Base-by-base conservation (phyloP, 2,329 filamentous ascomycete genomes). In the Pyrenochaeta sp. region DNA sequence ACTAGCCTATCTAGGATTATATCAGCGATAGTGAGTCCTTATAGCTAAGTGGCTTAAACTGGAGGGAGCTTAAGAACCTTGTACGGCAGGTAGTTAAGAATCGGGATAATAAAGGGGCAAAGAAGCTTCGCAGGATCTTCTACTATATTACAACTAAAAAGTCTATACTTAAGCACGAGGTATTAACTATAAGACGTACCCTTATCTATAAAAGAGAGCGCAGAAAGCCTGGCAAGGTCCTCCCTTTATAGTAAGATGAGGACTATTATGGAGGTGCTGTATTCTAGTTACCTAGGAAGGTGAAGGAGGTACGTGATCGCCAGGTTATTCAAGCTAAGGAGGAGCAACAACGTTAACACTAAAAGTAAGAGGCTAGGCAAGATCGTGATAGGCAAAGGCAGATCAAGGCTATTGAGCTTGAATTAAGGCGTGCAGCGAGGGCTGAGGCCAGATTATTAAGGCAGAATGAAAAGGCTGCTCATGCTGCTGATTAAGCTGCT, bases 261-360 rank as follows among this genome's bases (percentile, higher is more conserved):
- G 40, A 49, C 15, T 47, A 53, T 32, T 30, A 51, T 9, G 43
- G 52, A 42, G 47, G 52, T 29, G 52, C 36, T 31, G 20, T 35
- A 18, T 40, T 51, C 45, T 49, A 33, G 44, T 51, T 43, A 21
- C 53, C 48, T 32, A 41, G 40, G 31, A 51, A 51, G 30, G 46
- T 49, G 12, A 29, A 23, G 27, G 41, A 45, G 27, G 45, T 40
- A 30, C 51, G 41, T 47, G 37, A 49, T 35, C 30, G 37, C 29
- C 23, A 44, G 31, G 30, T 18, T 6, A 15, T 7, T 14, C 18
- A 42, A 31, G 37, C 15, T 29, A 36, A 7, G 14, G 30, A 49
- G 29, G 27, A 29, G 44, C 23, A 27, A 9, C 23, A 27, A 27
- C 23, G 23, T 27, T 9, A 27, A 27, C 4, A 27, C 23, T 27